Evolutionary conservation across 192 early-diverging fungal genomes (phyloP).

Genomic region (Coemansia sp.): DNA sequence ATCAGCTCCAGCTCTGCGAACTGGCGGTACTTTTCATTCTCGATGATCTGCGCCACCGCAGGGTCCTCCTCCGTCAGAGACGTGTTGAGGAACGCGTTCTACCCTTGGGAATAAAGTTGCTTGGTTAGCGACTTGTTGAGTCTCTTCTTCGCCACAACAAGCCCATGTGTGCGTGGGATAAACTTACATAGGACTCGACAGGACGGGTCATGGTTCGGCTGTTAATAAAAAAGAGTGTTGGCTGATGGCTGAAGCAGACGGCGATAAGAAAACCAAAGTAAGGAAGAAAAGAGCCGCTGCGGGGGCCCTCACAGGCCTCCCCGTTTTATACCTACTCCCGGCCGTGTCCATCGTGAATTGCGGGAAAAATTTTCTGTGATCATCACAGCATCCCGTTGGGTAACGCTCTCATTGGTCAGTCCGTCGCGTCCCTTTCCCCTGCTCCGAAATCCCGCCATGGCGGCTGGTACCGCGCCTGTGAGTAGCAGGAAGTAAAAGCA

Average conservation of each 20-base stretch:
- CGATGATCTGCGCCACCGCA: slow-evolving; percentile 88
- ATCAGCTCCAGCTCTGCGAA: slow-evolving; percentile 98
- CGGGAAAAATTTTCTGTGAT: slow-evolving; percentile 1
- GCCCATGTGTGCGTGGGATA: background rate
- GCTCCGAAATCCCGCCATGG: no score
- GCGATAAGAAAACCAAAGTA: background rate
- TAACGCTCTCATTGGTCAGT: no score
- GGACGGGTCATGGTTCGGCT: slow-evolving; percentile 47
- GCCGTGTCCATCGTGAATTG: background rate
- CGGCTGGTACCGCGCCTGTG: no score
- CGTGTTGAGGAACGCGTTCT: slow-evolving; percentile 80
- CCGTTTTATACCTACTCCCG: background rate
- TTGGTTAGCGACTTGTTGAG: no score
- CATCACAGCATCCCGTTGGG: no score
- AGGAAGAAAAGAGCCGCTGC: no score
- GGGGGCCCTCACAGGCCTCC: background rate
- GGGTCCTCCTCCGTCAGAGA: slow-evolving; percentile 87
- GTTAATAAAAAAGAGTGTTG: slow-evolving; percentile 53
- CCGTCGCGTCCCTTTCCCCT: no score
- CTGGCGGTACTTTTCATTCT: slow-evolving; percentile 97
- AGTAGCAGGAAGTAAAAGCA: no score
- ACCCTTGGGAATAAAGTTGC: no score
- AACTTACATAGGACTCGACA: slow-evolving; percentile 43
- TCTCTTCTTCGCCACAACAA: background rate
- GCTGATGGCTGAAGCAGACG: background rate